These are phyloP conservation scores for Shiraia sp. DNA, from an alignment of 2,329 filamentous ascomycete genomes.

Conservation along the genomic window DNA sequence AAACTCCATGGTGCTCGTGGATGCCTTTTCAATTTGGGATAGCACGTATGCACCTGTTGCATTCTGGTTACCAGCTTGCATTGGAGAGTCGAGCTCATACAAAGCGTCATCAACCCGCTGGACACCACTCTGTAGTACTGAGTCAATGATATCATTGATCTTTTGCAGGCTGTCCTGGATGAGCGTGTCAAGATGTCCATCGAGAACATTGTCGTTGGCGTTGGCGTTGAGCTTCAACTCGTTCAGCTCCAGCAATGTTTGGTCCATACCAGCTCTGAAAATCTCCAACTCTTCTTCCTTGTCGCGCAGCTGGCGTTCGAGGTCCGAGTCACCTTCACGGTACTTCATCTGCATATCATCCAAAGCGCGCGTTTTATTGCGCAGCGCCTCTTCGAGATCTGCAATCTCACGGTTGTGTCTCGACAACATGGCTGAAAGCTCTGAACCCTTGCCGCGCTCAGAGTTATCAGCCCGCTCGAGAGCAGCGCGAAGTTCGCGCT, in stretches of 20 bases:
- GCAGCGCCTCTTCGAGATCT: conserved; percentile 88
- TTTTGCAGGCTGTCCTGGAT: conserved; percentile 85
- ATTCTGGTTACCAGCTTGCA: conserved; percentile 99
- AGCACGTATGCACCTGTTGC: conserved; percentile 92
- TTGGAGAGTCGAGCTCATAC: conserved; percentile 95
- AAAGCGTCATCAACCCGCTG: conserved; percentile 93
- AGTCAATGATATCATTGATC: conserved; percentile 97
- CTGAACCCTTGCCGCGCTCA: conserved; percentile 90
- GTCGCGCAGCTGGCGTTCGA: conserved; percentile 82
- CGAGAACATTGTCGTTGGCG: conserved; percentile 77
- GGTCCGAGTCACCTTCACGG: conserved; percentile 79
- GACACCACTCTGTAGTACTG: conserved; percentile 89
- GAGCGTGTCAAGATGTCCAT: conserved; percentile 88
- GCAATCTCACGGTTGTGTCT: conserved; percentile 98
- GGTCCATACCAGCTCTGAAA: conserved; percentile 97
- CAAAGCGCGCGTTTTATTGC: conserved; percentile 82
- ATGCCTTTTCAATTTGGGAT: conserved; percentile 96
- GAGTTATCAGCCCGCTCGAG: conserved; percentile 89
- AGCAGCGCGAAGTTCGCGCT: conserved; percentile 89
- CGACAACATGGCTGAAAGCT: conserved; percentile 89
- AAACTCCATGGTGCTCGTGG: conserved; percentile 92
- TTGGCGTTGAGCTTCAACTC: conserved; percentile 68
- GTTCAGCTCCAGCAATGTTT: conserved; percentile 89
- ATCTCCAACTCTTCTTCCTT: conserved; percentile 98
- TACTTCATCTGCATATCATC: conserved; percentile 81